Evolutionary conservation across 352 stramenopile genomes (phyloP), one percentile per base, ranked within the genome.

Genomic region (Pythium apleroticum): DNA sequence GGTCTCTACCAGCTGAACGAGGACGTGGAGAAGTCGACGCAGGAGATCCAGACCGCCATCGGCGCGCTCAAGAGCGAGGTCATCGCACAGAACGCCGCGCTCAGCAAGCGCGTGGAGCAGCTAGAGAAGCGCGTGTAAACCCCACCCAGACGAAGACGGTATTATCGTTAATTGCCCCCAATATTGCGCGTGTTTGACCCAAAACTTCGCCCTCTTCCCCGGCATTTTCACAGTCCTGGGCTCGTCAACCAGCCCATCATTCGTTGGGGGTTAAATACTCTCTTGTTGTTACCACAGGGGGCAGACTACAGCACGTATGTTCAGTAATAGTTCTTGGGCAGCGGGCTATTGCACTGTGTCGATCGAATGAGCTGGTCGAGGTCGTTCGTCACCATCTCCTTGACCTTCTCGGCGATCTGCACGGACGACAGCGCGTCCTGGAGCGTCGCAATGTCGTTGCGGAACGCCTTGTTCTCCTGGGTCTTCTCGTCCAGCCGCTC

Each of bases 71-170:
- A 88, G 81, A 77, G 68, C 59, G 81, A 90, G 50, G 77, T 90
- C 52, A 65, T 90, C 41, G 75, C 76, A 66, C 78, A 91, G 69
- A 91, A 93, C 66, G 73, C 65, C 12, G 74, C 77, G 60, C 79
- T 93, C n/a, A 67, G 61, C 43, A 91, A 91, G 80, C 77, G 84
- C 55, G 80, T 91, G 54, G 82, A 89, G 58, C 76, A 84, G 58
- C 75, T 90, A 27, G 84, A 93, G 77, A 87, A 88, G 77, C 73
- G 68, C 67, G 65, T 89, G 70, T 84, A 84, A 61, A 69, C 41
- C n/a, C 30, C 5, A 39, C 35, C 37, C 10, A 27, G n/a, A 22
- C 49, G 28, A 22, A 15, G n/a, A 46, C 37, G 37, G 37, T 46
- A 46, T 46, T 46, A 46, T 46, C 37, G 37, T 46, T 46, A 24